Evolutionary conservation across 768 basidiomycete genomes (phyloP).

Genomic region (Leccinum disarticulatum): DNA sequence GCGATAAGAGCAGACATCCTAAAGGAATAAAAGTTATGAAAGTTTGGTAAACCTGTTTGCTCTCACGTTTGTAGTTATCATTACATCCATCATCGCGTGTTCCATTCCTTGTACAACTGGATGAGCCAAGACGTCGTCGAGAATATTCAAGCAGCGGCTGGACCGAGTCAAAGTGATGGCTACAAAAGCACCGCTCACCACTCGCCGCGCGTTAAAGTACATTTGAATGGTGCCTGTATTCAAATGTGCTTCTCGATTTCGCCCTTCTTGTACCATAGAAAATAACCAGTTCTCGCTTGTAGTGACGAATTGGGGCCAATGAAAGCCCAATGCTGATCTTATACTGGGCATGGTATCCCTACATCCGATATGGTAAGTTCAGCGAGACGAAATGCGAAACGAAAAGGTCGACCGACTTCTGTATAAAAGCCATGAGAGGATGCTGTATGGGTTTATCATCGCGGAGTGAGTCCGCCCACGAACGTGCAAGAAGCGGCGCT

Average conservation of each 20-base stretch:
- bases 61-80: neutral
- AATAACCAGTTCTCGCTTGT: neutral
- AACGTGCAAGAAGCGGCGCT: neutral
- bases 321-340: neutral
- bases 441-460: neutral
- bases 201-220: neutral
- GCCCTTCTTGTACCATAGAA: neutral
- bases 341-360: neutral
- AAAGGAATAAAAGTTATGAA: neutral
- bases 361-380: neutral
- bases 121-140: neutral
- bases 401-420: neutral
- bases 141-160: neutral
- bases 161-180: neutral
- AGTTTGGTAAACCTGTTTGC: neutral
- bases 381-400: neutral
- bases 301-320: neutral
- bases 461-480: neutral
- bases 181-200: neutral
- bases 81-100: neutral
- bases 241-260: neutral
- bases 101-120: neutral
- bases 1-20: neutral
- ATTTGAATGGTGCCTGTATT: neutral
- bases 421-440: neutral